These are phyloP conservation scores for Letharia columbiana DNA, from an alignment of 495 filamentous ascomycete genomes.

Conservation along the genomic window DNA sequence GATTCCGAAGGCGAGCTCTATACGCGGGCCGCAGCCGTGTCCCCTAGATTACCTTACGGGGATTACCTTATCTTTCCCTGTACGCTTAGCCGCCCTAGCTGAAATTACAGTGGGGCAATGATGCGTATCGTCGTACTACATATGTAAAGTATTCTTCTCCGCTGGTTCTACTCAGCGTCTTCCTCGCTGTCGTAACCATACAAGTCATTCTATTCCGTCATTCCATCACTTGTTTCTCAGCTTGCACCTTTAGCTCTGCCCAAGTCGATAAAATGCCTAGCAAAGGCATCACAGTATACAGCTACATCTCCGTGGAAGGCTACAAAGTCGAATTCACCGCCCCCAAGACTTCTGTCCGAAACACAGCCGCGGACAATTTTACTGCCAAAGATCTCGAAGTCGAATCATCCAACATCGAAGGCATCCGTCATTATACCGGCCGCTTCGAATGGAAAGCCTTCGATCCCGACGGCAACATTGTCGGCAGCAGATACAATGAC, in stretches of 20 bases:
- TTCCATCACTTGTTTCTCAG: background rate
- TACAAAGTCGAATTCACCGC: constrained; percentile 39
- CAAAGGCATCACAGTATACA: constrained; percentile 41
- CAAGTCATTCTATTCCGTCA: too few relatives aligned
- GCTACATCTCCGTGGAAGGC: constrained; percentile 40
- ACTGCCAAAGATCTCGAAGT: constrained; percentile 39
- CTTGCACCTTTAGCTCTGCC: background rate
- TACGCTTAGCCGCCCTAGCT: too few relatives aligned
- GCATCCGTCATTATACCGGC: constrained; percentile 19
- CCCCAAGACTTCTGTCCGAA: constrained; percentile 31
- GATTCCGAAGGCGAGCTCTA: too few relatives aligned
- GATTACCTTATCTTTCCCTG: too few relatives aligned
- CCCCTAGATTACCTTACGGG: too few relatives aligned
- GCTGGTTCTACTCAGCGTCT: too few relatives aligned
- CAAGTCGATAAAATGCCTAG: constrained; percentile 37
- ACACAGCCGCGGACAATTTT: constrained; percentile 31
- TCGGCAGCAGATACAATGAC: constrained; percentile 33
- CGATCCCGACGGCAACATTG: constrained; percentile 25
- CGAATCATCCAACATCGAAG: constrained; percentile 35
- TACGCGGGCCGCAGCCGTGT: too few relatives aligned
- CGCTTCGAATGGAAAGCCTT: constrained; percentile 8
- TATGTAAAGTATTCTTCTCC: too few relatives aligned
- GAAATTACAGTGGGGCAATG: too few relatives aligned
- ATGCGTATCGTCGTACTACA: too few relatives aligned
- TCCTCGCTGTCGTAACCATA: too few relatives aligned